A percentile compares a stretch with the other conserved stretches of the same genome.
Conservation (phyloP, 805 yeast genomes). For the Yarrowia yakushimensis region DNA sequence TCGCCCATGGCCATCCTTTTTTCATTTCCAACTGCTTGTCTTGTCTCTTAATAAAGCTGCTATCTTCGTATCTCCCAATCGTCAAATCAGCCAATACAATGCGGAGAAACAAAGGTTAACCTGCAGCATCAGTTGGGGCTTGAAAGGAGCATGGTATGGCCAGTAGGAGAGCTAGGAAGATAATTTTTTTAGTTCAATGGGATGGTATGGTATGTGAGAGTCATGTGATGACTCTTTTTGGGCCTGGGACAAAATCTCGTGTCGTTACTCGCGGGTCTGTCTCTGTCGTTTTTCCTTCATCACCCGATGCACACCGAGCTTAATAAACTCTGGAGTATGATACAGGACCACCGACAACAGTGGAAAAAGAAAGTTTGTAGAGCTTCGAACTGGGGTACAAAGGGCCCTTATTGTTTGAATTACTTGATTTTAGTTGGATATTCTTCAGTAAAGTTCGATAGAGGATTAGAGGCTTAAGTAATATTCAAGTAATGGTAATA, state of each 20-base stretch:
- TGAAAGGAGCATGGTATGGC: not conserved
- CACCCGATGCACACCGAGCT: not conserved
- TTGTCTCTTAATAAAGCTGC: too few relatives aligned
- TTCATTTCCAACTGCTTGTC: not conserved
- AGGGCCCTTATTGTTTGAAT: too few relatives aligned
- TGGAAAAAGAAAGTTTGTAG: not conserved
- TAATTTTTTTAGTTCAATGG: too few relatives aligned
- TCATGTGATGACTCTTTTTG: too few relatives aligned
- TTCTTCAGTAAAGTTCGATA: too few relatives aligned
- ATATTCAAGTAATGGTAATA: too few relatives aligned
- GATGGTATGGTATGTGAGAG: too few relatives aligned
- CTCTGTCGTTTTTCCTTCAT: not conserved
- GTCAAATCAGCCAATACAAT: constrained; percentile 14
- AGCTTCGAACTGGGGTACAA: not conserved
- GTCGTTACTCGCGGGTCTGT: not conserved
- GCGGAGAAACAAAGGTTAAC: not conserved
- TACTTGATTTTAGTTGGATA: not conserved
- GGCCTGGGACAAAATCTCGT: too few relatives aligned
- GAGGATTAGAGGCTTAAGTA: too few relatives aligned
- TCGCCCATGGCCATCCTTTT: not conserved
- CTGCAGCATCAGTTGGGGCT: not conserved
- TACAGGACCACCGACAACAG: not conserved
- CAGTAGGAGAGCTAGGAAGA: not conserved
- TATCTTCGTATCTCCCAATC: constrained; percentile 17
- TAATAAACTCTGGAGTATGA: not conserved